phyloP scores from a whole-genome alignment of 1,284 basidiomycete genomes.

The Trametes versicolor region DNA sequence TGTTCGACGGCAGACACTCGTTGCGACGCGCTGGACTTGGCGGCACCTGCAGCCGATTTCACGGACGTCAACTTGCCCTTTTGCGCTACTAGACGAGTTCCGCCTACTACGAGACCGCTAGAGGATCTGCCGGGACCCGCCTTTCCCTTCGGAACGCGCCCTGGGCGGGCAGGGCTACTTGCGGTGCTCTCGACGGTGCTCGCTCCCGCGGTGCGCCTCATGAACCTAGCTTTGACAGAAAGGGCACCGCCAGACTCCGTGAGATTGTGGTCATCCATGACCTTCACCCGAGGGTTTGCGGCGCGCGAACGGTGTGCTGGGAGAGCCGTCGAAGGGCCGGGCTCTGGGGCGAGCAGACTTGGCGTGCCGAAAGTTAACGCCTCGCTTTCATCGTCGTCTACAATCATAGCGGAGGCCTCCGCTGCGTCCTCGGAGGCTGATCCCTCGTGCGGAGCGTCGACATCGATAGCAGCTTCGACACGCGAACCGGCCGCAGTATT shows the following conservation, averaged over 20 bases:
- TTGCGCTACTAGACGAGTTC: conserved; percentile 31
- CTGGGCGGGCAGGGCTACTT: background rate
- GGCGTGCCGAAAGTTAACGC: conserved; percentile 20
- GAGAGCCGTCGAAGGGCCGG: conserved; percentile 13
- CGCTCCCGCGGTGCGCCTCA: conserved; percentile 25
- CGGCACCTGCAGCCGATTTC: conserved; percentile 16
- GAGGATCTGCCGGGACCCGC: conserved; percentile 60
- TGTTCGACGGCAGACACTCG: background rate
- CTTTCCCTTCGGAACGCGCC: conserved; percentile 41
- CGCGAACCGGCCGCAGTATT: background rate
- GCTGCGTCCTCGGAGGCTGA: background rate
- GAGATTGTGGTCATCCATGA: conserved; percentile 52
- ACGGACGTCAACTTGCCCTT: conserved; percentile 35
- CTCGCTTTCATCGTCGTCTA: conserved; percentile 20
- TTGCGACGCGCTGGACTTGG: background rate
- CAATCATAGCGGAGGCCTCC: conserved; percentile 15
- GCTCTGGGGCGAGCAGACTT: conserved; percentile 9
- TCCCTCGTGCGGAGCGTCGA: background rate
- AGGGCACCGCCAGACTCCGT: conserved; percentile 49
- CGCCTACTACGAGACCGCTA: conserved; percentile 39
- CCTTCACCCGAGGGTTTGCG: conserved; percentile 62
- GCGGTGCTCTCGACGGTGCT: conserved; percentile 4
- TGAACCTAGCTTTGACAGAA: conserved; percentile 56
- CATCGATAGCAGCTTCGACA: background rate
- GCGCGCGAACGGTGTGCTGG: conserved; percentile 58